A percentile compares a stretch with the other conserved stretches of the same genome.
phyloP scores from a whole-genome alignment of 2,329 filamentous ascomycete genomes.

The Arthrinium phaeospermum region DNA sequence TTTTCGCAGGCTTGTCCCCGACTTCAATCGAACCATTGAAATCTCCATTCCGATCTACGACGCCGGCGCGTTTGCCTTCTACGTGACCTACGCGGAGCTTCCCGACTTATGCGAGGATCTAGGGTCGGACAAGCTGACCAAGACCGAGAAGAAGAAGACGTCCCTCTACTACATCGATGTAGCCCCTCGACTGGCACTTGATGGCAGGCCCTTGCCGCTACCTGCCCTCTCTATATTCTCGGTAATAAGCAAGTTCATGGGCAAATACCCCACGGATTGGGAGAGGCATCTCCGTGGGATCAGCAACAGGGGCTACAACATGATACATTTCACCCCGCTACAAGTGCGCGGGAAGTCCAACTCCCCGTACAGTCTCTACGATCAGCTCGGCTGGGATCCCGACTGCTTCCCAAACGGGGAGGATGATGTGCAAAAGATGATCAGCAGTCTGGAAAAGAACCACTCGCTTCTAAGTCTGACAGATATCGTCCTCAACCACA shows the following conservation, averaged over 20 bases:
- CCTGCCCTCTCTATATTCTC: slow-evolving; percentile 92
- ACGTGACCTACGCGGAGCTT: slow-evolving; percentile 88
- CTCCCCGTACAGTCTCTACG: slow-evolving; percentile 95
- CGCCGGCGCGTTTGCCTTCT: slow-evolving; percentile 91
- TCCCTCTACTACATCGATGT: slow-evolving; percentile 92
- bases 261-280: slow-evolving; percentile 88
- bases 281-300: slow-evolving; percentile 88
- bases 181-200: slow-evolving; percentile 77
- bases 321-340: slow-evolving; percentile 97
- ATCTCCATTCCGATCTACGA: slow-evolving; percentile 85
- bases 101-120: slow-evolving; percentile 73
- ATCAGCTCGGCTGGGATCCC: slow-evolving; percentile 88
- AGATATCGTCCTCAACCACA: slow-evolving; percentile 98
- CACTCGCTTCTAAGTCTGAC: slow-evolving; percentile 87
- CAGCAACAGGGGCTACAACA: slow-evolving; percentile 92
- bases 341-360: slow-evolving; percentile 89
- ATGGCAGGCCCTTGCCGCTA: slow-evolving; percentile 76
- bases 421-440: slow-evolving; percentile 76
- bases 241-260: slow-evolving; percentile 97
- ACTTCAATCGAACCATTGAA: slow-evolving; percentile 90
- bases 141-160: slow-evolving; percentile 68
- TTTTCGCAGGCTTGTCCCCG: slow-evolving; percentile 73
- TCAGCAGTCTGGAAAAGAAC: slow-evolving; percentile 81
- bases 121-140: slow-evolving; percentile 50
- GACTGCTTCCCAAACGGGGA: slow-evolving; percentile 84